Base-by-base conservation (phyloP, 441 rosid species). In the Hura crepitans region DNA sequence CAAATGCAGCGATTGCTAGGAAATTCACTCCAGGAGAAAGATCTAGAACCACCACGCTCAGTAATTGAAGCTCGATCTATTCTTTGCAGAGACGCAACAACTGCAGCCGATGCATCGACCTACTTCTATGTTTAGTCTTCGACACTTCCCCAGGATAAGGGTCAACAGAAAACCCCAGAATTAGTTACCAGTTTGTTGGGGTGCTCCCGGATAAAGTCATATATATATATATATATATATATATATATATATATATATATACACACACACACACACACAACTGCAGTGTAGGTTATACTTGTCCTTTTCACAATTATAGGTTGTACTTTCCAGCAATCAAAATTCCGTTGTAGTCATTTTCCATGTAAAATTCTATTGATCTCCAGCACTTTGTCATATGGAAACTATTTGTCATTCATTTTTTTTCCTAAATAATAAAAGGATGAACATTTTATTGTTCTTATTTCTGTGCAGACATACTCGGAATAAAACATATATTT, bases 51-150 rank as follows among this genome's bases (percentile, higher is more conserved):
- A 39, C 97, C 97, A 45, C 91, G 97, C 27, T 96, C 98, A 0
- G 96, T 96, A 43, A 77, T 87, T 2, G 98, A 96, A 81, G 96
- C 98, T 77, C 88, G 98, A 64, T 92, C 98, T 12, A 96, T 96
- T 73, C 97, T 96, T 50, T 86, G 98, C 76, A 87, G 90, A 82
- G 98, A 94, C 75, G 73, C 86, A 1, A 75, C 91, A 68, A 91
- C 75, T 78, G 75, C 85, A 73, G 58, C 84, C 22, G 92, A 90
- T 65, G 69, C 94, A 60, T 86, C 93, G 2, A 79, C 91, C 59
- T 92, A 86, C 82, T 92, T 87, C 78, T 91, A 83, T 69, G 91
- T 88, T 65, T 92, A 85, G 74, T 17, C 0, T 47, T 12, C 15
- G 42, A 43, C 18, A 5, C 28, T n/a, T 20, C 10, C 1, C 28